Evolutionary conservation across 441 rosid species (phyloP).

Genomic region (Croton setiger): DNA sequence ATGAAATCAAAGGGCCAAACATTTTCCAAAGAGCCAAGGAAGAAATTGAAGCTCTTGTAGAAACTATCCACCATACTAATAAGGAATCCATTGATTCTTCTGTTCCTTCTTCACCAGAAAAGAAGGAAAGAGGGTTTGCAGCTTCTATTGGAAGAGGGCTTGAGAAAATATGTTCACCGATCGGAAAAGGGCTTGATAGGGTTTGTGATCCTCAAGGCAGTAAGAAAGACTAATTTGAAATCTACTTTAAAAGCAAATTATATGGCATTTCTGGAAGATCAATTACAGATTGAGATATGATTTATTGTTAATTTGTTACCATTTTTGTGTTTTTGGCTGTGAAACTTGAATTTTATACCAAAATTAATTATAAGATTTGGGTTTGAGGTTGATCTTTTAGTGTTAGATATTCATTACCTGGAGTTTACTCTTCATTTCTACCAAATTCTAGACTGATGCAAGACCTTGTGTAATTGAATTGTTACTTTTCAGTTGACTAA

Average conservation of each 20-base stretch:
- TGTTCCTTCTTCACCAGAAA: conserved; percentile 21
- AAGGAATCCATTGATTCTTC: conserved; percentile 21
- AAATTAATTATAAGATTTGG: too few relatives aligned
- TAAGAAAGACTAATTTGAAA: conserved; percentile 25
- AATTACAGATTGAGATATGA: not conserved
- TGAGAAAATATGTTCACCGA: conserved; percentile 39
- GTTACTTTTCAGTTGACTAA: too few relatives aligned
- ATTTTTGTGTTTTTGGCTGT: not conserved
- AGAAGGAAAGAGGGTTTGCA: conserved; percentile 41
- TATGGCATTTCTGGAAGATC: not conserved
- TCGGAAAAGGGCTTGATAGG: conserved; percentile 49
- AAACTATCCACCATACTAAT: conserved; percentile 41
- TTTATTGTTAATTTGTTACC: not conserved
- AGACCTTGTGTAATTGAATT: too few relatives aligned
- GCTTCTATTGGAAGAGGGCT: conserved; percentile 40
- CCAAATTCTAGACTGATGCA: too few relatives aligned
- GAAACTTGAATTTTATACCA: not conserved
- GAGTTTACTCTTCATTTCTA: not conserved
- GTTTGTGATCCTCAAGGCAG: conserved; percentile 40
- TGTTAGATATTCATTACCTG: not conserved
- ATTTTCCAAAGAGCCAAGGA: conserved; percentile 59
- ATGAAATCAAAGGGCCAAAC: conserved; percentile 66
- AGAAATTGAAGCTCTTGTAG: conserved; percentile 56
- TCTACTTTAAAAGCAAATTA: not conserved
- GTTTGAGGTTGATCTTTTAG: too few relatives aligned